Evolutionary conservation across 495 filamentous ascomycete species (phyloP).

Genomic region (Penicillium cosmopolitanum): DNA sequence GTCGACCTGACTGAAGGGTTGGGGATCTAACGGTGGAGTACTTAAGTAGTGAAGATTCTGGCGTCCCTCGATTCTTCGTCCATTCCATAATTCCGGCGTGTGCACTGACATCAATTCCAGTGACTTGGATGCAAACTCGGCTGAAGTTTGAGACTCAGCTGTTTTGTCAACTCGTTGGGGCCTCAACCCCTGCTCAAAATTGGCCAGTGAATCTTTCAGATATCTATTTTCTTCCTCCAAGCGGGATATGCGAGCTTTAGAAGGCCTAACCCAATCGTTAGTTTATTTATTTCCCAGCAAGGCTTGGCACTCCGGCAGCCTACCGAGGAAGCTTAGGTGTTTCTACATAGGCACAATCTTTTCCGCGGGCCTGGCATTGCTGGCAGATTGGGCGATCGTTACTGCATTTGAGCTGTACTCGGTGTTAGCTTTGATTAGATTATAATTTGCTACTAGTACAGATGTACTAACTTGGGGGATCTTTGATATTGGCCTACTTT

Average conservation of each 20-base stretch:
- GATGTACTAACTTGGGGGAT: too few species aligned
- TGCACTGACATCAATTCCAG: conserved; percentile 17
- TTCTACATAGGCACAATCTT: conserved; percentile 22
- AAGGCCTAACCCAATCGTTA: conserved; percentile 15
- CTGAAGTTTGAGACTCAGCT: too few species aligned
- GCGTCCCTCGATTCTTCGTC: too few species aligned
- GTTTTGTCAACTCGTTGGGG: not conserved
- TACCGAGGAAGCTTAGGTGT: conserved; percentile 23
- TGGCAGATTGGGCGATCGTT: conserved; percentile 30
- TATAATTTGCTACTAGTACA: too few species aligned
- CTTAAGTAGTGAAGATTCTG: too few species aligned
- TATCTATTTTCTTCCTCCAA: conserved; percentile 32
- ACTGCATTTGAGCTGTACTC: conserved; percentile 29
- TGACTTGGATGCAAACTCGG: too few species aligned
- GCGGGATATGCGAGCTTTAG: conserved; percentile 27
- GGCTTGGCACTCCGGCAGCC: too few species aligned
- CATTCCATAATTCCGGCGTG: not conserved
- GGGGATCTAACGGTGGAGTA: conserved; percentile 10
- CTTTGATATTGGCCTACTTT: conserved; percentile 22
- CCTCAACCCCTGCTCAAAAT: not conserved
- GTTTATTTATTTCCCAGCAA: too few species aligned
- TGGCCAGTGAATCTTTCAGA: conserved; percentile 15
- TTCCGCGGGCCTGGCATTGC: conserved; percentile 26
- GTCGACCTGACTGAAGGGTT: conserved; percentile 27
- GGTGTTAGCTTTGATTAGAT: too few species aligned